A percentile compares a stretch with the other conserved stretches of the same genome.
phyloP scores from a whole-genome alignment of 768 basidiomycete genomes.

The Auriculariales sp. region DNA sequence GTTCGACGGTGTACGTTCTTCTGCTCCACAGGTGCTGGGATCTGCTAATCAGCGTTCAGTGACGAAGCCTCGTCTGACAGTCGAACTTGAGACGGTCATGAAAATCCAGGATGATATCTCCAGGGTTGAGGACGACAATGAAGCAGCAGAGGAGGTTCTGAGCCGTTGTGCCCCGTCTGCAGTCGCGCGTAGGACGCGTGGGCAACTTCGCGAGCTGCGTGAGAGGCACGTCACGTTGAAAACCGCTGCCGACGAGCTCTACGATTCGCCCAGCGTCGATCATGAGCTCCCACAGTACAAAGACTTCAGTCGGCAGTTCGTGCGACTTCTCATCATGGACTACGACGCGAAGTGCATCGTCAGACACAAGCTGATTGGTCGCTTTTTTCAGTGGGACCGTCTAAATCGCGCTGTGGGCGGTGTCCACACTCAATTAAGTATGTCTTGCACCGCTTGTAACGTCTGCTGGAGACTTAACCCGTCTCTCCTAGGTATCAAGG shows the following conservation, averaged over 20 bases:
- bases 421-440: constrained; percentile 19
- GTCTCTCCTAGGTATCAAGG: constrained; percentile 13
- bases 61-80: constrained; percentile 14
- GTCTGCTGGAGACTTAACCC: too few relatives aligned
- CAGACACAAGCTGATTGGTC: constrained; percentile 17
- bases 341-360: constrained; percentile 27
- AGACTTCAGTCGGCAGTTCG: constrained; percentile 16
- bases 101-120: constrained; percentile 17
- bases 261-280: constrained; percentile 20
- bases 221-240: constrained; percentile 11
- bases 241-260: constrained; percentile 17
- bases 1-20: constrained; percentile 15
- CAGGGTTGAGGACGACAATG: constrained; percentile 12
- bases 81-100: constrained; percentile 19
- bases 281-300: constrained; percentile 19
- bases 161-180: too few relatives aligned
- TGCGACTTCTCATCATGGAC: constrained; percentile 18
- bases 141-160: constrained; percentile 2
- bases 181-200: too few relatives aligned
- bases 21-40: neutral
- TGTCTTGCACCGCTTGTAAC: too few relatives aligned
- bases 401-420: constrained; percentile 21
- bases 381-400: constrained; percentile 24
- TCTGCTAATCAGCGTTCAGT: too few relatives aligned
- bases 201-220: constrained; percentile 11